phyloP scores from a whole-genome alignment of 768 basidiomycete species.

The Lactifluus hygrophoroides region DNA sequence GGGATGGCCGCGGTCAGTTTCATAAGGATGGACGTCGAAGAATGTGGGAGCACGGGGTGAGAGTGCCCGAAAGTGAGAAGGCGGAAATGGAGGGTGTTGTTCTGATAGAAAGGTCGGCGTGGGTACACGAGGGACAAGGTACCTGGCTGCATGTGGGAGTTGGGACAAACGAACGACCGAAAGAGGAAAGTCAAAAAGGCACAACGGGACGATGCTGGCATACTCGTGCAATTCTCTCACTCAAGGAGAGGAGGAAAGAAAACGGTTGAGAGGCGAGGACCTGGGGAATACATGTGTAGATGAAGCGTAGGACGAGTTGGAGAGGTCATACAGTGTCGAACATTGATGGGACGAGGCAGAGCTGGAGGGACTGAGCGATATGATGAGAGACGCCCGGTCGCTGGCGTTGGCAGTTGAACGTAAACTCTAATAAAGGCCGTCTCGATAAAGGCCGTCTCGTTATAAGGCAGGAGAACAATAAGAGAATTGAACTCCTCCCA shows the following conservation, averaged over 20 bases:
- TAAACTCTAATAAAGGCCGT: not conserved
- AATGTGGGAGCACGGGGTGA: too few species aligned
- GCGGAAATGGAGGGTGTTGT: constrained; percentile 10
- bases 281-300: too few species aligned
- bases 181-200: constrained; percentile 9
- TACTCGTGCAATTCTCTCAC: too few species aligned
- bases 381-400: not conserved
- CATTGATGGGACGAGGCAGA: not conserved
- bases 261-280: not conserved
- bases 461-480: constrained; percentile 22
- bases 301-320: too few species aligned
- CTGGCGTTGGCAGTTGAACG: too few species aligned
- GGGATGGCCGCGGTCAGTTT: not conserved
- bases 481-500: not conserved
- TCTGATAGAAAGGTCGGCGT: constrained; percentile 11
- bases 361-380: not conserved
- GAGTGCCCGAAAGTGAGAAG: not conserved
- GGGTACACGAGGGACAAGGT: not conserved
- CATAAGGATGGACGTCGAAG: not conserved
- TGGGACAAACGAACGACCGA: constrained; percentile 7
- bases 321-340: too few species aligned
- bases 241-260: not conserved
- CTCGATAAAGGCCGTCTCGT: not conserved
- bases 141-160: not conserved
- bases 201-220: not conserved